Base-by-base conservation (phyloP, 768 basidiomycete species). In the Amanita subjunquillea region DNA sequence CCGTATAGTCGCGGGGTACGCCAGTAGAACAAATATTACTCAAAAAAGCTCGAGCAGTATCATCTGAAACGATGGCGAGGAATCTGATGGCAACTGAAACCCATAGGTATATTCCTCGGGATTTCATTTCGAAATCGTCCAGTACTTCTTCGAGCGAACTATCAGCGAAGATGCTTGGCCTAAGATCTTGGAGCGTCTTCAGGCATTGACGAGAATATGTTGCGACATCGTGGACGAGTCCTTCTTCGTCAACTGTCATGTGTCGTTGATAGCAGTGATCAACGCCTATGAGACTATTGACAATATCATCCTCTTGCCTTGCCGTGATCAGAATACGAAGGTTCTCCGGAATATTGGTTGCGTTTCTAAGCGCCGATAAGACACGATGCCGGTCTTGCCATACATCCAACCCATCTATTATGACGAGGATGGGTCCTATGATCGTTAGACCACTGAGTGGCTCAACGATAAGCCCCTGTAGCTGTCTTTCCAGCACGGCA, bases 371-470 rank as follows among this genome's bases (percentile, higher is more conserved):
- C 25, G 53, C 36, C 4, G 45, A 43, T 13, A 50, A n/a, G 29
- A 54, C 30, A 13, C 45, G 39, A 12, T 20, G 5, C 13, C 53
- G 47, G 12, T 63, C 57, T 5, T 58, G 55, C 42, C 64, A 63
- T 47, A 63, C 59, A 30, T 69, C 64, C n/a, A 69, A 55, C 8
- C 59, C 68, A 40, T 72, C 69, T 15, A 72, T 61, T 15, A 72
- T 59, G 8, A 71, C 51, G 12, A 71, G 38, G 2, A 71, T 40
- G 8, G 70, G 69, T 0, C 66, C 66, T 13, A 64, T 50, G 5
- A 59, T 50, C 29, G 59, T 55, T 4, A 68, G 48, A 6, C 56
- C 27, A 17, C 50, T 46, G 40, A 57, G 56, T 5, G 69, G 65
- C 4, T 52, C 52, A 3, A 69, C 37, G 45, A 69, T 61, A 20